Conservation (phyloP, 2,329 filamentous ascomycete species). For the Stemphylium vesicarium region DNA sequence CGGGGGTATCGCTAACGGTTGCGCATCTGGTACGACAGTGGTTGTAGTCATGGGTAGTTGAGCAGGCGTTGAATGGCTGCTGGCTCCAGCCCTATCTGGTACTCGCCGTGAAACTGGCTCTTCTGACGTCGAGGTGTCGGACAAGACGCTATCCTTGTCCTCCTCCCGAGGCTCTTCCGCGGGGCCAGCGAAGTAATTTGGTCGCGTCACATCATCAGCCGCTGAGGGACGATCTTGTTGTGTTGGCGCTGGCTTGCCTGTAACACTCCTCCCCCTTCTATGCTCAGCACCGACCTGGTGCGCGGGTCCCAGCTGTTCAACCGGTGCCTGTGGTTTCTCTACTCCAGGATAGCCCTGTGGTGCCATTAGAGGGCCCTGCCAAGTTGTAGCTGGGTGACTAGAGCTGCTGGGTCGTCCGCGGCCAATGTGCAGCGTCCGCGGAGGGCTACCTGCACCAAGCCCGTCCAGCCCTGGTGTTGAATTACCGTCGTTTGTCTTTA, state of each 20-base stretch:
- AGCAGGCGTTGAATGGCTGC: background rate
- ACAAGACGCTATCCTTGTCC: constrained; percentile 14
- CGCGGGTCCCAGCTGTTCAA: background rate
- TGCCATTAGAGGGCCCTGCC: background rate
- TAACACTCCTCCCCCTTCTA: background rate
- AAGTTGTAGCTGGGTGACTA: background rate
- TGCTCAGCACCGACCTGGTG: background rate
- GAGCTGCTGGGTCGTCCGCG: background rate
- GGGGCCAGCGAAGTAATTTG: constrained; percentile 5
- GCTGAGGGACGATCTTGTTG: background rate
- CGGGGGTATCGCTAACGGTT: background rate
- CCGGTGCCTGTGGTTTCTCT: background rate
- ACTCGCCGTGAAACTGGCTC: background rate
- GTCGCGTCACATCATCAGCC: background rate
- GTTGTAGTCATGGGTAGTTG: background rate
- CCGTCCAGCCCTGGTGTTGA: constrained; percentile 6
- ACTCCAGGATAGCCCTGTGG: background rate
- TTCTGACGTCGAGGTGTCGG: constrained; percentile 2
- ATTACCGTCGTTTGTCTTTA: constrained; percentile 18
- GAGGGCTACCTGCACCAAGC: background rate
- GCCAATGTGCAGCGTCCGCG: constrained; percentile 21
- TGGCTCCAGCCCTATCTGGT: background rate
- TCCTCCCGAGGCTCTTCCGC: background rate
- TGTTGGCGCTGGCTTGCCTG: background rate
- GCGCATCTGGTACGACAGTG: background rate